These are phyloP conservation scores for Eimeria falciformis DNA, from an alignment of 169 alveolate species.

Conservation along the genomic window DNA sequence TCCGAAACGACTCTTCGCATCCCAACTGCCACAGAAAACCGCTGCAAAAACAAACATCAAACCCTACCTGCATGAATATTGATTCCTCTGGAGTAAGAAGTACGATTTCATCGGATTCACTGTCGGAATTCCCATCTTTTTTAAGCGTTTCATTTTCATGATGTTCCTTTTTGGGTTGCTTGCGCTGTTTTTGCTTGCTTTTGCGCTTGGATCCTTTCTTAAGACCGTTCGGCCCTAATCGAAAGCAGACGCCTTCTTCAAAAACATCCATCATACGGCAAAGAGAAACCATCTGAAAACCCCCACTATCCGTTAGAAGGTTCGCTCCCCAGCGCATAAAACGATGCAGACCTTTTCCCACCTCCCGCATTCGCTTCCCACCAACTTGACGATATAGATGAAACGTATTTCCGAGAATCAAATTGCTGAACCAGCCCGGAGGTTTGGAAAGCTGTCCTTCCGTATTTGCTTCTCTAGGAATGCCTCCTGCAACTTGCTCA, in stretches of 20 bases:
- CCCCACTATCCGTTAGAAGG: conserved; percentile 98
- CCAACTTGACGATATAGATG: conserved; percentile 98
- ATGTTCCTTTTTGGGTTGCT: conserved; percentile 44
- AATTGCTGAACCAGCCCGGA: conserved; percentile 78
- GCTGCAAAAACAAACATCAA: neutral
- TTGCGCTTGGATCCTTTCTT: neutral
- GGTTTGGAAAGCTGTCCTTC: neutral
- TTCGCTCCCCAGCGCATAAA: conserved; percentile 95
- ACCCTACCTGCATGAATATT: neutral
- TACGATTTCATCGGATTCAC: neutral
- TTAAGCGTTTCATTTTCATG: neutral
- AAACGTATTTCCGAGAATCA: conserved; percentile 97
- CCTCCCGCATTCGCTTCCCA: conserved; percentile 89
- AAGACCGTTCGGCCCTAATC: conserved; percentile 80
- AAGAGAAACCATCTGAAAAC: conserved; percentile 95
- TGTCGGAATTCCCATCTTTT: neutral
- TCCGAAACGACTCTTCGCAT: neutral
- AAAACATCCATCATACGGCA: conserved; percentile 90
- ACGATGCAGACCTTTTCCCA: conserved; percentile 94
- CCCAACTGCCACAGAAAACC: neutral
- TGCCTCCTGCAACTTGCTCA: too few species aligned
- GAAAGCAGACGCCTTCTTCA: conserved; percentile 97
- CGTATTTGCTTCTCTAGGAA: too few species aligned
- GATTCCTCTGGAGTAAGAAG: conserved; percentile 35
- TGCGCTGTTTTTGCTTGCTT: neutral